Percentiles rank a stretch among this genome's conserved stretches.
Evolutionary conservation across 2,329 filamentous ascomycete genomes (phyloP).

Genomic region (Colletotrichum musae): DNA sequence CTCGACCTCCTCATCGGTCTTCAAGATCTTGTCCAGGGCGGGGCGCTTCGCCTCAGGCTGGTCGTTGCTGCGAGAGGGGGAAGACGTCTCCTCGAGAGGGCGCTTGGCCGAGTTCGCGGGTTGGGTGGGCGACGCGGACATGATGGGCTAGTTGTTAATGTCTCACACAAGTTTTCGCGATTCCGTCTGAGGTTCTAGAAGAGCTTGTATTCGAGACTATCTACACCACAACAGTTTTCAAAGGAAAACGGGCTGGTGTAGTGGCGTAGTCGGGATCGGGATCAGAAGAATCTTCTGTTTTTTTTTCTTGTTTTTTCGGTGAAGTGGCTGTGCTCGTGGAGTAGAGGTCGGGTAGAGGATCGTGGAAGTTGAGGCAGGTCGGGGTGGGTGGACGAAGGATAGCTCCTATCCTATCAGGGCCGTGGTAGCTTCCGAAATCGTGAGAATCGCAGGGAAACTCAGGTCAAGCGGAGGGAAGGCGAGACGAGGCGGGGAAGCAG

Average conservation of each 20-base stretch:
- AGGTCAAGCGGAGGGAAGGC: constrained; percentile 41
- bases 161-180: constrained; percentile 41
- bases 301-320: constrained; percentile 39
- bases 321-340: constrained; percentile 43
- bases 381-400: constrained; percentile 37
- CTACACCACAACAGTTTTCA: constrained; percentile 86
- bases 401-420: constrained; percentile 39
- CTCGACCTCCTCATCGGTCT: constrained; percentile 72
- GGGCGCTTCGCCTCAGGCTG: constrained; percentile 98
- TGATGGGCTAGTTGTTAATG: constrained; percentile 53
- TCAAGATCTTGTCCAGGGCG: constrained; percentile 91
- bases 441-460: constrained; percentile 40
- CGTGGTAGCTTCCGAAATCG: constrained; percentile 41
- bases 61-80: constrained; percentile 89
- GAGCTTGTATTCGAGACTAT: constrained; percentile 67
- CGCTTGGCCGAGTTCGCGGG: constrained; percentile 86
- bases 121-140: constrained; percentile 80
- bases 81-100: constrained; percentile 96
- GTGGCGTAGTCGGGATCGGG: constrained; percentile 65
- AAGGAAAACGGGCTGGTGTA: constrained; percentile 96
- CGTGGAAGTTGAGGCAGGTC: constrained; percentile 39
- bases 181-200: constrained; percentile 63
- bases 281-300: constrained; percentile 47
- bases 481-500: constrained; percentile 35
- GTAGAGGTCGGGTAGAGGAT: constrained; percentile 42